Evolutionary conservation across 495 filamentous ascomycete species (phyloP).

Genomic region (Penicillium roqueforti): DNA sequence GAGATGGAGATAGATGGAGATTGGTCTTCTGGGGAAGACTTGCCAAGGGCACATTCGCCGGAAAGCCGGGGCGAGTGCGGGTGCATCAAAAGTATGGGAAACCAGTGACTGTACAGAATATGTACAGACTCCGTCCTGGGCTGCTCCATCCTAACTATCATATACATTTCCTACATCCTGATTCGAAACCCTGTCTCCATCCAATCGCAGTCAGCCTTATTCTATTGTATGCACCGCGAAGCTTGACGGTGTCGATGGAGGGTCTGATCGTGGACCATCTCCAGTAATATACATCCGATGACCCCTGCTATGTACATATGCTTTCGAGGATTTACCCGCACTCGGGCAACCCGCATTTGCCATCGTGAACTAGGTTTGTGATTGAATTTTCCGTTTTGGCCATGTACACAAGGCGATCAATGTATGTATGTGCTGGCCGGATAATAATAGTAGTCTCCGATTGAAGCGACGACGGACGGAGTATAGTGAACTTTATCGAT

Average conservation of each 20-base stretch:
- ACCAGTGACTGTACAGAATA: no score
- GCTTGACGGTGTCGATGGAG: conserved; percentile 4
- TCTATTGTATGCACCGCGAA: neutral
- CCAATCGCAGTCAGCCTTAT: conserved; percentile 4
- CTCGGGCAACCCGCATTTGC: neutral
- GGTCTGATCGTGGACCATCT: neutral
- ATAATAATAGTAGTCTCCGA: neutral
- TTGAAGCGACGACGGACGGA: neutral
- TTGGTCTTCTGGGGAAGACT: neutral
- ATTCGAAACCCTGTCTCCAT: neutral
- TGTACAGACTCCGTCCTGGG: no score
- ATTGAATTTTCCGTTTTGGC: neutral
- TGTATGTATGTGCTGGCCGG: neutral
- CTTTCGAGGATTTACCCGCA: neutral
- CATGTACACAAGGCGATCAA: conserved; percentile 10
- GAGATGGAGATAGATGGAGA: no score
- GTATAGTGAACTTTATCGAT: no score
- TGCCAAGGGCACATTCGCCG: conserved; percentile 8
- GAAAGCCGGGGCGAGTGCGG: conserved; percentile 7
- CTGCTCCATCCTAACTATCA: no score
- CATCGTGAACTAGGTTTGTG: conserved; percentile 9
- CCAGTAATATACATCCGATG: neutral
- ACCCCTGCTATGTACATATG: neutral
- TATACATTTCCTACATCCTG: neutral
- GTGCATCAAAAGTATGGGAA: neutral